Base-by-base conservation (phyloP, 2,329 filamentous ascomycete species). In the Parastagonospora avenae region DNA sequence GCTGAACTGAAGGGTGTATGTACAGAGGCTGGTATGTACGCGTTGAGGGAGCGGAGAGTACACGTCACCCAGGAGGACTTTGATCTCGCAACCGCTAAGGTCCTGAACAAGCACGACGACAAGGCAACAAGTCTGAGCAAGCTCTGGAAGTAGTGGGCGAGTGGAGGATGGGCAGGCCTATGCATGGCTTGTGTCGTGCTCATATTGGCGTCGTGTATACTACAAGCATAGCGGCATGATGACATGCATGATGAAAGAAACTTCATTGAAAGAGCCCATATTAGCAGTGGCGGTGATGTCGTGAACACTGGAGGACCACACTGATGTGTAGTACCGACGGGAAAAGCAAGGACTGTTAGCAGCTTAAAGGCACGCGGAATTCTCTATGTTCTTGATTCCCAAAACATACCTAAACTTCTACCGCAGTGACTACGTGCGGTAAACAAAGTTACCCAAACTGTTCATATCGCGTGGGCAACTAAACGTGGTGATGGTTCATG, bases 51-150 rank as follows among this genome's bases (percentile, higher is more conserved):
- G 80, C 84, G 94, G 72, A 87, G 94, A 77, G 93, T 99, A 52
- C 94, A 99, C 75, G 94, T 99, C 62, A 99, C 94, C 32, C 94
- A 99, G 76, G 94, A 99, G 78, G 94, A 99, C 77, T 99, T 99
- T 74, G 94, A 99, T 75, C 83, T 99, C 57, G 94, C 94, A 30
- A 99, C 94, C 6, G 94, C 94, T 73, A 99, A 99, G 89, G 93
- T 99, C 54, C 84, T 99, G 74, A 97, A 99, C 85, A 97, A 97
- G 84, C 94, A 97, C 75, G 94, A 97, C 71, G 94, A 99, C 77
- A 97, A 97, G 84, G 92, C 96, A 75, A 90, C 92, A 65, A 92
- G 88, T 71, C 81, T 96, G 68, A 89, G 88, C 72, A 96, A 96
- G 79, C 80, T 96, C 69, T 96, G 86, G 86, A 90, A 90, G 82